Percentiles rank a stretch among this genome's conserved stretches.
phyloP scores from a whole-genome alignment of 2,329 filamentous ascomycete genomes.

The Xylaria sp. region DNA sequence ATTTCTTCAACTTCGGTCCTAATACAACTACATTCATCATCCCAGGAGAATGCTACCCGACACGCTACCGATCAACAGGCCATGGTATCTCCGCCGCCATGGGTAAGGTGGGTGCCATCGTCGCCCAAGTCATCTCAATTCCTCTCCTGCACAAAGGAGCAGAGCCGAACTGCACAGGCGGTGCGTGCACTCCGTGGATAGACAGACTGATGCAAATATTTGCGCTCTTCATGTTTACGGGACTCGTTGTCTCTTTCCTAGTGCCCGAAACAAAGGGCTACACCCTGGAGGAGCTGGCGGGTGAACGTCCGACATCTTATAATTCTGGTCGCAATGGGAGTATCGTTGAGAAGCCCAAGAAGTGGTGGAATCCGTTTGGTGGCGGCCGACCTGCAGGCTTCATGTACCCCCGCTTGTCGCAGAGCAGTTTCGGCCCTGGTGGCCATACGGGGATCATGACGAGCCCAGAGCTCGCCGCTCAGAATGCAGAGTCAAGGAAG shows the following conservation, averaged over 20 bases:
- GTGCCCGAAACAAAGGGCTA: constrained; percentile 81
- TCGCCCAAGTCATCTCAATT: constrained; percentile 73
- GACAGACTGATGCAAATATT: constrained; percentile 82
- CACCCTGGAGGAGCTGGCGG: constrained; percentile 77
- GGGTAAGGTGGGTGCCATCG: constrained; percentile 75
- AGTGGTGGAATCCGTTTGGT: constrained; percentile 59
- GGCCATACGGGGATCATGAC: constrained; percentile 58
- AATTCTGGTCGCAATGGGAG: constrained; percentile 64
- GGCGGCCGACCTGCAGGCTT: constrained; percentile 66
- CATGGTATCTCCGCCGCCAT: constrained; percentile 74
- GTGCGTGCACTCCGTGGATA: constrained; percentile 68
- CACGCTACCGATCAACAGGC: constrained; percentile 69
- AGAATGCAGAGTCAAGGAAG: constrained; percentile 38
- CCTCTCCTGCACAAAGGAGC: constrained; percentile 70
- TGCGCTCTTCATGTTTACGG: constrained; percentile 82
- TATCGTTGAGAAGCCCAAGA: constrained; percentile 52
- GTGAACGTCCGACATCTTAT: constrained; percentile 71
- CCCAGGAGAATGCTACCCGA: constrained; percentile 73
- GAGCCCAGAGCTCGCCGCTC: constrained; percentile 54
- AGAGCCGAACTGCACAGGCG: constrained; percentile 60
- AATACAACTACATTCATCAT: constrained; percentile 75
- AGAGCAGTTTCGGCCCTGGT: constrained; percentile 43
- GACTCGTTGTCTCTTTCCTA: constrained; percentile 74
- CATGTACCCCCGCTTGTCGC: constrained; percentile 54
- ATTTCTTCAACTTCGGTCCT: constrained; percentile 74